Evolutionary conservation across 2,329 filamentous ascomycete genomes (phyloP).

Genomic region (Phyllosticta ampelicida): DNA sequence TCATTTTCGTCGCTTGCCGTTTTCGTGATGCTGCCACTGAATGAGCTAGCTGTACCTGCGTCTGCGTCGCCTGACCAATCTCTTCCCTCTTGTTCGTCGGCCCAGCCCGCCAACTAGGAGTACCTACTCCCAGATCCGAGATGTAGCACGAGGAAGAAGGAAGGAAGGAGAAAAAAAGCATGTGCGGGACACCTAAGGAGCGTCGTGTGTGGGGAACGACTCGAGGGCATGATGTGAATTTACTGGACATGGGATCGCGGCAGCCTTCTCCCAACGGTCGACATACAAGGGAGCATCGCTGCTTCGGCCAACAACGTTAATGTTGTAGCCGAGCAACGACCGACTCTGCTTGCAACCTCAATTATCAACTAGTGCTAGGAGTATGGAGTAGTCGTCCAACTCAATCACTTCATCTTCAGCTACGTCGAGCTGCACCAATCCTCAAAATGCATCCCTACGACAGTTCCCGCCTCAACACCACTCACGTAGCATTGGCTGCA

Average conservation of each 20-base stretch:
- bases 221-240: not conserved
- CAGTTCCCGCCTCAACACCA: not conserved
- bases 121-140: not conserved
- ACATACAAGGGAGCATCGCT: not conserved
- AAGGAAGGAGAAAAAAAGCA: not conserved
- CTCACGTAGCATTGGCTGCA: not conserved
- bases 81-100: not conserved
- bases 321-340: not conserved
- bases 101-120: not conserved
- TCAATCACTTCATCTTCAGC: no score
- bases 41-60: not conserved
- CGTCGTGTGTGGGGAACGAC: not conserved
- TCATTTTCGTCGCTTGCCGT: constrained; percentile 3
- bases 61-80: not conserved
- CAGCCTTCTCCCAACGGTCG: not conserved
- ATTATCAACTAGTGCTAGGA: no score
- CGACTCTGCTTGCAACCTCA: not conserved
- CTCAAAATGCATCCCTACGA: not conserved
- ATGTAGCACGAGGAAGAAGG: not conserved
- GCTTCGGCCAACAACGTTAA: not conserved
- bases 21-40: not conserved
- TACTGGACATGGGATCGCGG: not conserved
- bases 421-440: not conserved
- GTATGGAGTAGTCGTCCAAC: no score
- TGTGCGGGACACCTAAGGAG: not conserved